Evolutionary conservation across 1,139 yeast genomes (phyloP).

Genomic region (Blastobotrys buckinghamii): DNA sequence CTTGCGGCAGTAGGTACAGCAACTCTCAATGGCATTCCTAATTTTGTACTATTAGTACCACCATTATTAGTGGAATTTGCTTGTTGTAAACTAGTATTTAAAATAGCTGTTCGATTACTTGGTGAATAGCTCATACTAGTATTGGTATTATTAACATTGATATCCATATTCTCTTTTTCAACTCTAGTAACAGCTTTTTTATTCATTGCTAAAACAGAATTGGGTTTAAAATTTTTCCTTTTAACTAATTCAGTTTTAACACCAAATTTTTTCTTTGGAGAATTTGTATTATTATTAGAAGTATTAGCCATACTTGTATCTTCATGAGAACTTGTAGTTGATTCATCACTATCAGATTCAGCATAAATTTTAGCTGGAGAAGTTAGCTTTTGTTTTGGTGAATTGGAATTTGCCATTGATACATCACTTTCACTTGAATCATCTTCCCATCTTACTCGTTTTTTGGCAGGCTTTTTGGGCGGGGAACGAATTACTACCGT

Average conservation of each 20-base stretch:
- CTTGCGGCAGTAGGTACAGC: slow-evolving; percentile 22
- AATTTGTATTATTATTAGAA: not conserved
- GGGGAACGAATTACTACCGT: slow-evolving; percentile 22
- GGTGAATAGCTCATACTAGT: not conserved
- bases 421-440: slow-evolving; percentile 12
- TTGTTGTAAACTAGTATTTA: slow-evolving; percentile 4
- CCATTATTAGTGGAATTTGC: not conserved
- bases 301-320: not conserved
- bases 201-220: slow-evolving; percentile 19
- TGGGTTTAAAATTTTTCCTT: slow-evolving; percentile 9
- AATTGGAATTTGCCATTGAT: slow-evolving; percentile 2
- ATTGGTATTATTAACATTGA: not conserved
- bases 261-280: slow-evolving; percentile 19
- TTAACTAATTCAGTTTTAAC: slow-evolving; percentile 23
- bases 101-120: not conserved
- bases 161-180: slow-evolving; percentile 20
- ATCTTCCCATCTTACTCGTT: slow-evolving; percentile 28
- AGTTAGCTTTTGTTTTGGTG: not conserved
- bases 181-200: slow-evolving; percentile 13
- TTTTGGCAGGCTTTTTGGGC: slow-evolving; percentile 23
- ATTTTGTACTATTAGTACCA: slow-evolving; percentile 3
- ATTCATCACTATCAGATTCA: not conserved
- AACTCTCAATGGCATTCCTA: slow-evolving; percentile 14
- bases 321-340: not conserved
- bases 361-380: not conserved